Percentiles rank a stretch among this genome's conserved stretches.
Conservation (phyloP, 371 early-diverging fungal genomes). For the Nematocida sp. region DNA sequence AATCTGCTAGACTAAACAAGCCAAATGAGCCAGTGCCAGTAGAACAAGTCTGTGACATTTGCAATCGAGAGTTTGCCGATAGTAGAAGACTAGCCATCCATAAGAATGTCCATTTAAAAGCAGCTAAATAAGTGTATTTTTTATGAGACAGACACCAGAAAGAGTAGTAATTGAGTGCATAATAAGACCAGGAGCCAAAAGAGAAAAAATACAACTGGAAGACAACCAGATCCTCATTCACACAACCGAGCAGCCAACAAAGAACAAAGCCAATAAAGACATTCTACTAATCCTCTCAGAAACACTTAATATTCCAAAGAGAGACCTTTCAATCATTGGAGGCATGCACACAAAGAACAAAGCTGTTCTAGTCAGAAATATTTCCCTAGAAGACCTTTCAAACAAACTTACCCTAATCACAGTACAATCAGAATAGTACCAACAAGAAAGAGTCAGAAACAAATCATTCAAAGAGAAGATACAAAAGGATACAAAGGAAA, state of each 20-base stretch:
- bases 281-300: conserved; percentile 5
- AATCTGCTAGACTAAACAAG: neutral
- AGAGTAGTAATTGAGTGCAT: conserved; percentile 24
- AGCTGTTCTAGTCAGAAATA: conserved; percentile 17
- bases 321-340: neutral
- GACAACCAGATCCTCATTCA: conserved; percentile 2
- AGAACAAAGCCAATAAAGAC: conserved; percentile 45
- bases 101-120: conserved; percentile 41
- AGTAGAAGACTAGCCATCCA: conserved; percentile 44
- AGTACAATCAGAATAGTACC: no score
- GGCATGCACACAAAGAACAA: conserved; percentile 24
- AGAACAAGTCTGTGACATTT: conserved; percentile 3
- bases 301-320: neutral
- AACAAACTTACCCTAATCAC: no score
- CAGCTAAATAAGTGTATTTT: neutral
- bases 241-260: neutral
- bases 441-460: neutral
- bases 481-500: neutral
- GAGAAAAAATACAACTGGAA: neutral
- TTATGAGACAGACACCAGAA: conserved; percentile 4
- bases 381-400: conserved; percentile 11
- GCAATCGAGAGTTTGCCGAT: conserved; percentile 24
- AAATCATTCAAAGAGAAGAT: neutral
- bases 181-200: conserved; percentile 32
- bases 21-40: neutral